Conservation (phyloP, 1,284 basidiomycete genomes). For the Leccinum subfulvum region DNA sequence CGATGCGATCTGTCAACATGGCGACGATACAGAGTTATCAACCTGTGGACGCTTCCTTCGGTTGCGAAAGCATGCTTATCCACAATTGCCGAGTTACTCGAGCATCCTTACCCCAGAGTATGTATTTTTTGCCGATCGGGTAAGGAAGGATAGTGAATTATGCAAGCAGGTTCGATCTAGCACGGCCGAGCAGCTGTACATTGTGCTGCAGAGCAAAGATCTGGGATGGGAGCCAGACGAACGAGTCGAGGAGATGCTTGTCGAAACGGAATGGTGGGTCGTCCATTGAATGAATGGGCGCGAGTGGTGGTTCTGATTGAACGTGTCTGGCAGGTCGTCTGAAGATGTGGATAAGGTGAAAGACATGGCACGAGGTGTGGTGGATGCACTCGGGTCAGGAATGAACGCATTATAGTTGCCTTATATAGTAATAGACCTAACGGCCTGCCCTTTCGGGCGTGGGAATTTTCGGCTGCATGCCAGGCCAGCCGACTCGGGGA, state of each 20-base stretch:
- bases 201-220: constrained; percentile 68
- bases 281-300: constrained; percentile 5
- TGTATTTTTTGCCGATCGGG: constrained; percentile 24
- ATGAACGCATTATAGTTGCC: constrained; percentile 24
- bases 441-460: constrained; percentile 20
- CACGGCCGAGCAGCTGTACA: constrained; percentile 80
- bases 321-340: constrained; percentile 42
- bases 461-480: constrained; percentile 20
- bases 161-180: constrained; percentile 66
- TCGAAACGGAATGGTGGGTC: constrained; percentile 80
- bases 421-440: constrained; percentile 1
- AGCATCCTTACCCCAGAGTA: constrained; percentile 79
- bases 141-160: constrained; percentile 10
- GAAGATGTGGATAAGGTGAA: constrained; percentile 34
- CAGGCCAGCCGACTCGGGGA: constrained; percentile 13
- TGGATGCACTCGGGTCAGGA: constrained; percentile 31
- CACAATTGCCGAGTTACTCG: constrained; percentile 59
- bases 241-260: constrained; percentile 65
- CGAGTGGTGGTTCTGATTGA: constrained; percentile 31
- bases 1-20: constrained; percentile 16
- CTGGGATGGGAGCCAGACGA: constrained; percentile 63
- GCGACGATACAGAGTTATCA: constrained; percentile 49
- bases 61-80: constrained; percentile 45
- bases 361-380: constrained; percentile 35
- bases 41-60: constrained; percentile 54